Evolutionary conservation across 2,329 filamentous ascomycete genomes (phyloP), one percentile per base, ranked within the genome.

Genomic region (Hypoxylon sp.): DNA sequence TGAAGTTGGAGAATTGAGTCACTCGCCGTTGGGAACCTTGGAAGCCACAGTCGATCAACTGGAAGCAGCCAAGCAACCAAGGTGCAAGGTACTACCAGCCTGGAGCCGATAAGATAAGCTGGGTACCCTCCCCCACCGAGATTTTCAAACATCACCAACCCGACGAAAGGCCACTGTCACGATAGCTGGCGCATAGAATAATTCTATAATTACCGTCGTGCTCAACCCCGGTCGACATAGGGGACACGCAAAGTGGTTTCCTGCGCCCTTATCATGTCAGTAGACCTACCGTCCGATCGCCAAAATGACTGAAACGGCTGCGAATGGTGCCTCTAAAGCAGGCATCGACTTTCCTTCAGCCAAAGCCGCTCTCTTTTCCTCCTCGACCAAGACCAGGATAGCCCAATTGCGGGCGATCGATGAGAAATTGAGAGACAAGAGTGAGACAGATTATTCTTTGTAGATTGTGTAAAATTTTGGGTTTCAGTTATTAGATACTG

Each of bases 341-440:
- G 76, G 77, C 73, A 79, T 90, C 70, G 86, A 90, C 79, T 79
- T 88, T 72, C 79, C 79, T 60, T 80, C 82, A 66, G 82, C 82
- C 60, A 85, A 83, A 74, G 79, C 81, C 54, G 86, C 85, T 57
- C 80, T 92, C 67, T 82, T 84, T 57, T 90, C 89, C 46, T 91
- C 90, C 51, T 92, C 90, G 6, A 91, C 89, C 13, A 80, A 82
- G 35, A 74, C 80, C 20, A 86, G 90, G 53, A 86, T 88, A 71
- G 77, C 84, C 58, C 84, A 86, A 74, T 79, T 92, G 67, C 85
- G 85, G 66, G 74, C 76, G 42, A 80, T 92, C 49, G 85, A 89
- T 71, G 89, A 91, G 67, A 84, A 83, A 72, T 79, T 91, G 68
- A 79, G 78, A 25, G 66, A 69, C 2, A 71, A 69, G 53, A 57